Evolutionary conservation across 176 grass and related monocot genomes (phyloP).

Genomic region (Stipa capillata): DNA sequence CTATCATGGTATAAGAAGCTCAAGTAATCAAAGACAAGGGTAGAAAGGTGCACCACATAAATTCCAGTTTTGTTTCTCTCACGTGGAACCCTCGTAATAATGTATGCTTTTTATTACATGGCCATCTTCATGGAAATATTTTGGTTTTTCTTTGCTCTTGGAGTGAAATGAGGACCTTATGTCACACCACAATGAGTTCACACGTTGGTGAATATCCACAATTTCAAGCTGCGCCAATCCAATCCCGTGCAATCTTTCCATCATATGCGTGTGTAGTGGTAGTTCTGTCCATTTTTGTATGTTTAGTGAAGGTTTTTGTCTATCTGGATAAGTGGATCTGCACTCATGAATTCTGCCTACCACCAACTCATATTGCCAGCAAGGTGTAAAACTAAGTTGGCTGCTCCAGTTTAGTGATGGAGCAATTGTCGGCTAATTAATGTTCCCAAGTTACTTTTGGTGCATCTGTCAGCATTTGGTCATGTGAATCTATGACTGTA

Average conservation of each 20-base stretch:
- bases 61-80: background rate
- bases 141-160: no score
- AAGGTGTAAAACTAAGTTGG: slow-evolving; percentile 2
- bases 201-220: background rate
- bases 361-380: background rate
- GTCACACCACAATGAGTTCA: background rate
- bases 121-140: no score
- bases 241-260: no score
- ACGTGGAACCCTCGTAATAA: background rate
- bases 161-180: background rate
- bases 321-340: background rate
- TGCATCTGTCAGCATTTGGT: background rate
- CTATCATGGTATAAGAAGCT: background rate
- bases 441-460: background rate
- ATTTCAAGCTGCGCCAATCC: no score
- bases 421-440: background rate
- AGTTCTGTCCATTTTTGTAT: background rate
- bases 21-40: no score
- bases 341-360: background rate
- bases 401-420: background rate
- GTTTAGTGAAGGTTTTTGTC: background rate
- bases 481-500: slow-evolving; percentile 14
- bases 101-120: no score
- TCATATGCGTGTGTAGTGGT: background rate
- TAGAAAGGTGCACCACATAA: background rate